A percentile compares a stretch with the other conserved stretches of the same genome.
Evolutionary conservation across 2,329 filamentous ascomycete species (phyloP).

Genomic region (Cyclaneusma minus): DNA sequence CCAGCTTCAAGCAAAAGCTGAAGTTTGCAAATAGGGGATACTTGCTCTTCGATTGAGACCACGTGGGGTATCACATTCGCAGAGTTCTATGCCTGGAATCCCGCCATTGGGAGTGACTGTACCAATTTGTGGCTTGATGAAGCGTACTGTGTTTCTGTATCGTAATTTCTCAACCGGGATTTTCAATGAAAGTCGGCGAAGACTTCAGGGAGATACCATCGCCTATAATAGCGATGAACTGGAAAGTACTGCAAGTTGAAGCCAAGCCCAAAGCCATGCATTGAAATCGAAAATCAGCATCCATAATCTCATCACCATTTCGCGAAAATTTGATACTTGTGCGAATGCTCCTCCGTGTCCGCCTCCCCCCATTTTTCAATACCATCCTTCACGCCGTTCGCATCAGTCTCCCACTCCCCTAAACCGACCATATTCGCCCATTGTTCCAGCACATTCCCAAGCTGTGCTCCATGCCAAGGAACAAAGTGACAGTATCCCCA

Average conservation of each 20-base stretch:
- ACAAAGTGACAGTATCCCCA: constrained; percentile 8
- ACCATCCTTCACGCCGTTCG: constrained; percentile 14
- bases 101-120: constrained; percentile 14
- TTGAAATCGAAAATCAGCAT: no score
- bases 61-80: constrained; percentile 9
- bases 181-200: no score
- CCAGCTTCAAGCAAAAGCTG: constrained; percentile 7
- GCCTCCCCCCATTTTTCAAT: constrained; percentile 18
- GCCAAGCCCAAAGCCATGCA: no score
- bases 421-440: constrained; percentile 14
- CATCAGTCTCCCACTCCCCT: constrained; percentile 14
- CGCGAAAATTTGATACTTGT: constrained; percentile 7
- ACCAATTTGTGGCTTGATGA: constrained; percentile 11
- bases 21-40: constrained; percentile 7
- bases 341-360: constrained; percentile 13
- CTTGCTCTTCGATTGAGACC: constrained; percentile 9
- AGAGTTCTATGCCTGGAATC: constrained; percentile 18
- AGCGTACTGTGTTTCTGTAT: constrained; percentile 11
- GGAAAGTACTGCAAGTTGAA: no score
- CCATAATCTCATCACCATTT: constrained; percentile 1
- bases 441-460: constrained; percentile 14
- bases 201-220: no score
- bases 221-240: no score
- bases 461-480: constrained; percentile 6
- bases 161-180: no score